Percentiles rank a stretch among this genome's conserved stretches.
phyloP scores from a whole-genome alignment of 2,329 filamentous ascomycete species.

The Trichoderma hamatum region DNA sequence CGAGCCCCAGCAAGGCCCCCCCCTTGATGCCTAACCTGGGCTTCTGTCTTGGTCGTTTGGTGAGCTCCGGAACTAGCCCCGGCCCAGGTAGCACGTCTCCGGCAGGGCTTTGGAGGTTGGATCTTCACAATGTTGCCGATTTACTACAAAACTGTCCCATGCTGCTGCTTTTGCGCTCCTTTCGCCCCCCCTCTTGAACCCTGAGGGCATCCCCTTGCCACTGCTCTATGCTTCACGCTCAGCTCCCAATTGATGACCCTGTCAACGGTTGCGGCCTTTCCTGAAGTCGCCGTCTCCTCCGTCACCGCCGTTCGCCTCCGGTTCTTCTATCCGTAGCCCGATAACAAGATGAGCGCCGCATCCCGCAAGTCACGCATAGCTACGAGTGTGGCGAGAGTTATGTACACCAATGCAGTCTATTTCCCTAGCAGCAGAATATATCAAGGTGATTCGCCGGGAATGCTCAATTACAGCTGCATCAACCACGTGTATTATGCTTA shows the following conservation, averaged over 20 bases:
- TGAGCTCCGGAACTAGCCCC: slow-evolving; percentile 24
- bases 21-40: slow-evolving; percentile 35
- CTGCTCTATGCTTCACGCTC: slow-evolving; percentile 11
- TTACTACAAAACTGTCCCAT: slow-evolving; percentile 26
- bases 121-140: slow-evolving; percentile 27
- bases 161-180: slow-evolving; percentile 8
- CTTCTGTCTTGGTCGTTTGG: slow-evolving; percentile 32
- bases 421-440: slow-evolving; percentile 82
- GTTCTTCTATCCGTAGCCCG: not conserved
- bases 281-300: slow-evolving; percentile 18
- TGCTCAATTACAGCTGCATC: slow-evolving; percentile 74
- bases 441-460: slow-evolving; percentile 70
- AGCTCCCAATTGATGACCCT: slow-evolving; percentile 13
- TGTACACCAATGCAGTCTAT: slow-evolving; percentile 76
- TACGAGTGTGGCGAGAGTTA: slow-evolving; percentile 50
- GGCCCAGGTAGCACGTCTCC: slow-evolving; percentile 23
- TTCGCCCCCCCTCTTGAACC: slow-evolving; percentile 4
- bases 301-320: slow-evolving; percentile 15
- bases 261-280: slow-evolving; percentile 13
- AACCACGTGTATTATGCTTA: slow-evolving; percentile 85
- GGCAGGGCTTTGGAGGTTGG: slow-evolving; percentile 25
- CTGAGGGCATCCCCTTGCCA: slow-evolving; percentile 15
- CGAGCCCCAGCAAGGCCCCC: slow-evolving; percentile 28
- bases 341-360: slow-evolving; percentile 44
- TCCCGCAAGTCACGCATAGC: slow-evolving; percentile 52